Evolutionary conservation across 2,329 filamentous ascomycete species (phyloP), one percentile per base, ranked within the genome.

Genomic region (Apiospora aurea): DNA sequence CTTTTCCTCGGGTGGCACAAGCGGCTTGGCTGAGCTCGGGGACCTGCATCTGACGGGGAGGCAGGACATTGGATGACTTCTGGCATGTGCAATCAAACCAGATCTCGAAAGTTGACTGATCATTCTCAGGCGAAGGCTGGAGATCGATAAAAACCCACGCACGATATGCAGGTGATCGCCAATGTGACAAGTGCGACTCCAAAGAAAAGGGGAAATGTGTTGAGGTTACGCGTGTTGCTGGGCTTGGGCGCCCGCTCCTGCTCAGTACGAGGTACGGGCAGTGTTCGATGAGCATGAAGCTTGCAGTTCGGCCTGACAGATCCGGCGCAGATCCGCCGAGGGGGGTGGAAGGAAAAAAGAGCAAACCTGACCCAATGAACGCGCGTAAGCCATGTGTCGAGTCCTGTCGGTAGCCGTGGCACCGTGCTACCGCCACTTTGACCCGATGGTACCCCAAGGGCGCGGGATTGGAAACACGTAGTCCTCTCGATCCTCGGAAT

Each of bases 381-480:
- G 57, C 57, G 57, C 57, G 57, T 64, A 41, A 41, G 57, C 57
- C 57, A 64, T 64, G 57, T 64, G 57, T 64, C 57, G 57, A 64
- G 21, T 64, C 18, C 18, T 64, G 57, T 41, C 34, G 10, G 34
- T 41, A 64, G 21, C 57, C 57, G 57, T 64, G 10, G 57, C 16
- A 41, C 34, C 34, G 57, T 64, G 18, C n/a, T 13, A 64, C 57
- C 29, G 29, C 57, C 57, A 41, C 18, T 10, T 16, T 18, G 34
- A 64, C 57, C 57, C 57, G 57, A 64, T 64, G 34, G n/a, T 11
- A 4, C 57, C 11, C n/a, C 34, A 21, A 64, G 18, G 21, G 21
- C 57, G 34, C 57, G 57, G 57, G 57, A 64, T 64, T 64, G 57
- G 57, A 64, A 34, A 64, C 57, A 64, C 57, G 57, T 64, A 64